A percentile compares a stretch with the other conserved stretches of the same genome.
Conservation (phyloP, 2,329 filamentous ascomycete genomes). For the Exserohilum turcica region DNA sequence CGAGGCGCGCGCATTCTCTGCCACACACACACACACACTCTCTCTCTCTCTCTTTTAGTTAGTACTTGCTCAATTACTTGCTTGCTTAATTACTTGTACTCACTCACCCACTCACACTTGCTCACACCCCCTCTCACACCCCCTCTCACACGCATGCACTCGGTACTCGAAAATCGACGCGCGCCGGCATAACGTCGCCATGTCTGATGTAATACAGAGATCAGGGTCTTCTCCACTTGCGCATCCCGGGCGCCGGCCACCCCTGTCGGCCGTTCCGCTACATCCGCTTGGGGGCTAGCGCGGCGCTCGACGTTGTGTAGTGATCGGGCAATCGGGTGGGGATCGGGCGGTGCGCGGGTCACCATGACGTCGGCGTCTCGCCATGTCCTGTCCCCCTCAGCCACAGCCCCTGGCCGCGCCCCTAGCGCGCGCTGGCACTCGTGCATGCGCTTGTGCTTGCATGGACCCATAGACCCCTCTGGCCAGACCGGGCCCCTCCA, state of each 20-base stretch:
- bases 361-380: slow-evolving; percentile 22
- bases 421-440: not conserved
- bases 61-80: too few species aligned
- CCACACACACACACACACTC: too few species aligned
- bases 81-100: too few species aligned
- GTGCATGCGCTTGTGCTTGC: too few species aligned
- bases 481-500: slow-evolving; percentile 16
- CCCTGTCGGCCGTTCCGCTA: slow-evolving; percentile 11
- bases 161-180: slow-evolving; percentile 19
- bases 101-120: too few species aligned
- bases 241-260: not conserved
- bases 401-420: slow-evolving; percentile 21
- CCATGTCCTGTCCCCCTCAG: slow-evolving; percentile 6
- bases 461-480: slow-evolving; percentile 10
- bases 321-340: slow-evolving; percentile 23
- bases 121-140: too few species aligned
- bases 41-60: too few species aligned
- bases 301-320: slow-evolving; percentile 4
- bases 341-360: slow-evolving; percentile 13
- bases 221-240: slow-evolving; percentile 27
- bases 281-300: slow-evolving; percentile 3
- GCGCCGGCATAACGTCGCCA: slow-evolving; percentile 21
- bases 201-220: slow-evolving; percentile 29
- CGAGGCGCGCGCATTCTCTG: slow-evolving; percentile 4
- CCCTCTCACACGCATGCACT: too few species aligned